Evolutionary conservation across 2,329 filamentous ascomycete genomes (phyloP), one percentile per base, ranked within the genome.

Genomic region (Septoria petroselini): DNA sequence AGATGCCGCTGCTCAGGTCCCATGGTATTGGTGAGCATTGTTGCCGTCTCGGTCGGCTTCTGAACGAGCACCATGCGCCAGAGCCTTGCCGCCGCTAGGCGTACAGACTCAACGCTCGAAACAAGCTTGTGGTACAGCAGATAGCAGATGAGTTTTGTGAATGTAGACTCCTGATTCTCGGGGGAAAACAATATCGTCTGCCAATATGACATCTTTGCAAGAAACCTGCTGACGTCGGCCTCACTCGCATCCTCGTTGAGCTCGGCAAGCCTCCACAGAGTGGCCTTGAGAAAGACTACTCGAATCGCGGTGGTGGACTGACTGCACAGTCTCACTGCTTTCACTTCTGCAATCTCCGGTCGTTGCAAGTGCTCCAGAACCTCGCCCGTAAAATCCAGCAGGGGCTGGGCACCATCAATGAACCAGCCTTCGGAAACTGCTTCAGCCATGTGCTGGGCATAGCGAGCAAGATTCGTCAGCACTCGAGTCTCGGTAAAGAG

Each of bases 371-470:
- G 91, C 65, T 98, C 93, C 5, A 98, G 71, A 5, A 96, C 71
- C 45, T 85, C 83, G 1, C 91, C 93, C 3, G 85, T 80, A 61
- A 96, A 94, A 62, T 97, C 91, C 25, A 97, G 78, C 59, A 93
- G 79, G 3, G 82, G 78, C 60, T 90, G 86, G 1, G 88, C 88
- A 1, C 91, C 91, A 58, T 93, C 85, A 55, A 96, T 81, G 64
- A 97, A 97, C 88, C 91, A 96, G 12, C 93, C 93, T 69, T 97
- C 93, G 58, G 93, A 96, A 9, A 95, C 85, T 4, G 89, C 88
- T 67, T 98, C 93, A 0, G 86, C 82, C 66, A 97, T 80, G 64
- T 97, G 88, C 2, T 81, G 74, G 25, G 84, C 82, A 55, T 96
- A 86, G 9, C 90, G 82, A 1, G 86, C 84, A 63, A 98, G 76